Conservation (phyloP, 2,329 filamentous ascomycete genomes). For the Monilinia fructigena region DNA sequence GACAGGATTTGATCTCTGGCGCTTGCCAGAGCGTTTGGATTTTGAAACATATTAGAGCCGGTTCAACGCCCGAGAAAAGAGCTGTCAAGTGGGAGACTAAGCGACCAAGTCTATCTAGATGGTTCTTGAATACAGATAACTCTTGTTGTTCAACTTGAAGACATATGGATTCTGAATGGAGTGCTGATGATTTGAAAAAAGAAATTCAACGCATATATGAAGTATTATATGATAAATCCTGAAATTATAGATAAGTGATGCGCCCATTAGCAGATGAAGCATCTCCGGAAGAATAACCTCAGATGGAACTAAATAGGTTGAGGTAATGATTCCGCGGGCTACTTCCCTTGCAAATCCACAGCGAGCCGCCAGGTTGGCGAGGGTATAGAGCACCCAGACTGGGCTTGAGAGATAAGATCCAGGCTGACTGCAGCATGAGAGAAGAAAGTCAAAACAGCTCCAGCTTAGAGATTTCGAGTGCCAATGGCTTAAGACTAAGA, state of each 20-base stretch:
- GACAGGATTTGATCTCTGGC: slow-evolving; percentile 65
- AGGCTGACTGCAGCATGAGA: neutral
- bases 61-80: neutral
- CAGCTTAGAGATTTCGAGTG: neutral
- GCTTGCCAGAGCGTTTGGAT: slow-evolving; percentile 35
- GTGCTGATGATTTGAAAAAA: neutral
- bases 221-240: slow-evolving; percentile 5
- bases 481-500: neutral
- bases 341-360: neutral
- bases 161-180: neutral
- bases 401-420: slow-evolving; percentile 10
- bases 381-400: neutral
- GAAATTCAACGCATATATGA: slow-evolving; percentile 7
- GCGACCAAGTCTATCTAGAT: neutral
- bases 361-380: neutral
- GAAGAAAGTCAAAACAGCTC: neutral
- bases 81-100: neutral
- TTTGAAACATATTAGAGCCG: slow-evolving; percentile 27
- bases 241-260: slow-evolving; percentile 1
- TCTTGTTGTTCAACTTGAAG: neutral
- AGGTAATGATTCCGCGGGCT: neutral
- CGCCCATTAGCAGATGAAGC: slow-evolving; percentile 8
- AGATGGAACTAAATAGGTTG: neutral
- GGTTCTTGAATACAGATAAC: neutral
- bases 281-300: slow-evolving; percentile 13